A percentile compares a stretch with the other conserved stretches of the same genome.
phyloP scores from a whole-genome alignment of 1,284 basidiomycete genomes.

The Serendipita sp. region DNA sequence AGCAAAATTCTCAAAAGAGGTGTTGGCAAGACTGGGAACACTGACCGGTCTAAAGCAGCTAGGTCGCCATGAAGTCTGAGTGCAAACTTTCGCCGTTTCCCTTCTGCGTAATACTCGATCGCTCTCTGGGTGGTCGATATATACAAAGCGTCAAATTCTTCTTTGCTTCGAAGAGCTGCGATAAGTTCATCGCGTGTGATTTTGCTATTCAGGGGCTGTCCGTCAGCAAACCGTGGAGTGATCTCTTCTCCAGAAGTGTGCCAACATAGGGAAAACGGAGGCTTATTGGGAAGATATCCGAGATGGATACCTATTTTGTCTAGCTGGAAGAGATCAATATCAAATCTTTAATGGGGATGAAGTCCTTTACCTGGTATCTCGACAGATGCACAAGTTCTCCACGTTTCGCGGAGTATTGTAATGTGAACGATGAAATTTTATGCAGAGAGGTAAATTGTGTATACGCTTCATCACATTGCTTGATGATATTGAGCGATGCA shows the following conservation, averaged over 20 bases:
- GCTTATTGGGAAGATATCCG: slow-evolving; percentile 53
- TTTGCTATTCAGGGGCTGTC: not conserved
- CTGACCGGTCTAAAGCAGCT: slow-evolving; percentile 76
- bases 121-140: slow-evolving; percentile 60
- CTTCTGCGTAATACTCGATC: slow-evolving; percentile 67
- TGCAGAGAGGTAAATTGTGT: not conserved
- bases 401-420: slow-evolving; percentile 32
- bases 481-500: slow-evolving; percentile 74
- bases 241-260: slow-evolving; percentile 9
- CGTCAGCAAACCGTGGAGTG: not conserved
- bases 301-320: slow-evolving; percentile 64
- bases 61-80: slow-evolving; percentile 71
- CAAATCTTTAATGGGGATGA: slow-evolving; percentile 1
- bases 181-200: not conserved
- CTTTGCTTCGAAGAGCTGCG: slow-evolving; percentile 23
- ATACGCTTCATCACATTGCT: slow-evolving; percentile 61
- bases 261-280: slow-evolving; percentile 55
- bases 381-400: slow-evolving; percentile 75
- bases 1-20: slow-evolving; percentile 13
- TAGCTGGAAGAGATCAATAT: slow-evolving; percentile 35
- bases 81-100: slow-evolving; percentile 70
- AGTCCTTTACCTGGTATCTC: slow-evolving; percentile 49
- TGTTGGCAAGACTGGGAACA: slow-evolving; percentile 13
- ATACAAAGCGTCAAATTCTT: slow-evolving; percentile 64
- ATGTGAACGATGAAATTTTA: slow-evolving; percentile 34